These are phyloP conservation scores for Cercis canadensis DNA, from an alignment of 306 rosid species.

Conservation along the genomic window DNA sequence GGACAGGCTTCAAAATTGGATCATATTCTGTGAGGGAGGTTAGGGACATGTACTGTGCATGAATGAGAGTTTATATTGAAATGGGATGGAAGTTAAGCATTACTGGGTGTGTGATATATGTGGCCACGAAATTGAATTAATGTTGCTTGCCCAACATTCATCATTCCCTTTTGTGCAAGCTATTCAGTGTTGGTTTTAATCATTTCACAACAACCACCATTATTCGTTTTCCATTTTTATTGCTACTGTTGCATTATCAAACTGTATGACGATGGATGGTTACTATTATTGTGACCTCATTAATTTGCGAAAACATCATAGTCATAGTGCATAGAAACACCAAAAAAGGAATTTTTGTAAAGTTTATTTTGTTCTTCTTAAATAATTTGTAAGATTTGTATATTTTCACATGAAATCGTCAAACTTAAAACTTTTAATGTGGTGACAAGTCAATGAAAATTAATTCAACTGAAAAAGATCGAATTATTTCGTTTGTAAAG, in stretches of 20 bases:
- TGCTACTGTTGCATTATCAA: conserved; percentile 37
- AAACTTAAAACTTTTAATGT: too few relatives aligned
- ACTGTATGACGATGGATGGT: conserved; percentile 33
- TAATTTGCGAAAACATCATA: conserved; percentile 25
- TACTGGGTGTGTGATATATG: conserved; percentile 19
- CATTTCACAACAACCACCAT: conserved; percentile 51
- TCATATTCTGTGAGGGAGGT: too few relatives aligned
- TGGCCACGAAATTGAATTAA: conserved; percentile 31
- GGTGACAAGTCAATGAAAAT: too few relatives aligned
- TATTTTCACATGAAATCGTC: too few relatives aligned
- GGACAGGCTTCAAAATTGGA: conserved; percentile 26
- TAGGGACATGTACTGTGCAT: conserved; percentile 47
- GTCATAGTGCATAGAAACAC: too few relatives aligned
- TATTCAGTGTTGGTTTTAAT: conserved; percentile 48
- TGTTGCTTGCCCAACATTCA: conserved; percentile 38
- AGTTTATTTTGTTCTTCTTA: too few relatives aligned
- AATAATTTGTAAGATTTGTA: too few relatives aligned
- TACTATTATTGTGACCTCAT: conserved; percentile 47
- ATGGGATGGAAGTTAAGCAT: conserved; percentile 2
- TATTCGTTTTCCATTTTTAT: conserved; percentile 36
- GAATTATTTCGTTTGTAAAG: too few relatives aligned
- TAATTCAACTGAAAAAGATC: too few relatives aligned
- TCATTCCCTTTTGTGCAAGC: conserved; percentile 13
- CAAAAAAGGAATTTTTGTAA: too few relatives aligned
- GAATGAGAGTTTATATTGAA: conserved; percentile 20